Evolutionary conservation across 139 green algal genomes (phyloP).

Genomic region (Chlamydomonas sphaeroides): DNA sequence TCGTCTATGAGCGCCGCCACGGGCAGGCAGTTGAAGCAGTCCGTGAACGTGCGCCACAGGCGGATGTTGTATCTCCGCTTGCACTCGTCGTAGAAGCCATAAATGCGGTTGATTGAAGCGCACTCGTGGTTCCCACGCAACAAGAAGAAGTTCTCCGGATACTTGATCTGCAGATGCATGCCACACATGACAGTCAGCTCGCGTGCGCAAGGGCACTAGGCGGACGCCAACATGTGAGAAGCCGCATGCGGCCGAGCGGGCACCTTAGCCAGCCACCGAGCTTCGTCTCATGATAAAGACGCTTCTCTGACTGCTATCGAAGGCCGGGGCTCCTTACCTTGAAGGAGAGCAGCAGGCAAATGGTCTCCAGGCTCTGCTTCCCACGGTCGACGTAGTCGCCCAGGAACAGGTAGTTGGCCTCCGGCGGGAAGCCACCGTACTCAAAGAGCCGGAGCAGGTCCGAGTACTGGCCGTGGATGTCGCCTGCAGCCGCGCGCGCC

Average conservation of each 20-base stretch:
- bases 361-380: slow-evolving; percentile 99
- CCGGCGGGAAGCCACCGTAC: slow-evolving; percentile 98
- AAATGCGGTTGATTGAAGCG: slow-evolving; percentile 99
- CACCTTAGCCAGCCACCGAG: too few species aligned
- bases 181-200: too few species aligned
- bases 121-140: slow-evolving; percentile 91
- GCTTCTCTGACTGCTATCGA: too few species aligned
- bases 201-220: too few species aligned
- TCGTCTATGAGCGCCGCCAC: slow-evolving; percentile 98
- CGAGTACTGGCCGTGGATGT: slow-evolving; percentile 99
- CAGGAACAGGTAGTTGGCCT: slow-evolving; percentile 99
- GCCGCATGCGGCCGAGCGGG: too few species aligned
- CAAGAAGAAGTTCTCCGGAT: slow-evolving; percentile 99
- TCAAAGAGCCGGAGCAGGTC: slow-evolving; percentile 98
- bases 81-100: slow-evolving; percentile 99
- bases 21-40: slow-evolving; percentile 99
- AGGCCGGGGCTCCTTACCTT: too few species aligned
- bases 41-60: slow-evolving; percentile 99
- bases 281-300: too few species aligned
- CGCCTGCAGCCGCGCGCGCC: slow-evolving; percentile 63
- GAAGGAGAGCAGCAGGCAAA: slow-evolving; percentile 98
- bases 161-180: slow-evolving; percentile 98
- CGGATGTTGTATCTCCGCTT: slow-evolving; percentile 99
- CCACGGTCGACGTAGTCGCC: slow-evolving; percentile 99
- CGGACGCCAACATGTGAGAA: too few species aligned